Conservation (phyloP, 495 filamentous ascomycete genomes). For the Xylaria sp. region DNA sequence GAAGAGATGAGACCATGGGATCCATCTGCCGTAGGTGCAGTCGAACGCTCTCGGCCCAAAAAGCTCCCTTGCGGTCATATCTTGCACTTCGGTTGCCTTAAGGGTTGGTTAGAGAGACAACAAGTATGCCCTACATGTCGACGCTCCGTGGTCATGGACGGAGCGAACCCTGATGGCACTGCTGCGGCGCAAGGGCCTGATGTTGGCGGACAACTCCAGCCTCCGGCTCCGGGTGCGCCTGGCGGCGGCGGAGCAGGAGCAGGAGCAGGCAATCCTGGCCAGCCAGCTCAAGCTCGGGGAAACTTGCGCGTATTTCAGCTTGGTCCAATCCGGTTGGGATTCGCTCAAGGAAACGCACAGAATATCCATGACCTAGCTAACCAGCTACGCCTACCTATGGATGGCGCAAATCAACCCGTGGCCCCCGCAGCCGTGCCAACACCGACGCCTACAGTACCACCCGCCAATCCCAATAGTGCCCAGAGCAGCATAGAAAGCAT, state of each 20-base stretch:
- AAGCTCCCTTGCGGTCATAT: slow-evolving; percentile 97
- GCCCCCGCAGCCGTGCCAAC: slow-evolving; percentile 38
- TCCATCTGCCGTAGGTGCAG: slow-evolving; percentile 54
- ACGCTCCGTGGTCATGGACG: slow-evolving; percentile 69
- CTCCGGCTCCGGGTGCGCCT: slow-evolving; percentile 35
- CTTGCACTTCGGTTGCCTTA: slow-evolving; percentile 89
- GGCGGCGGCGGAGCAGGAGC: slow-evolving; percentile 37
- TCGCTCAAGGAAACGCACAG: slow-evolving; percentile 57
- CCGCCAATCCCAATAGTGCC: slow-evolving; percentile 25
- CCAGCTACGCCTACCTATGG: slow-evolving; percentile 44
- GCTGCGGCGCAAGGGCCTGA: slow-evolving; percentile 30
- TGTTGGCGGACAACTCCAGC: slow-evolving; percentile 35
- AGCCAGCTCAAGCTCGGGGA: slow-evolving; percentile 35
- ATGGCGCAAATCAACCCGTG: slow-evolving; percentile 29
- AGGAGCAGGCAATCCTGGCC: slow-evolving; percentile 32
- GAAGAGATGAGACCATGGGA: slow-evolving; percentile 90
- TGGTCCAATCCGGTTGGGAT: slow-evolving; percentile 65
- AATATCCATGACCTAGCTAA: slow-evolving; percentile 57
- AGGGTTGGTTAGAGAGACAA: slow-evolving; percentile 97
- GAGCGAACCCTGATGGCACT: slow-evolving; percentile 23
- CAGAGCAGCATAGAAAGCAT: slow-evolving; percentile 45
- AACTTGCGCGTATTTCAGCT: slow-evolving; percentile 61
- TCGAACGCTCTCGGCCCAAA: slow-evolving; percentile 88
- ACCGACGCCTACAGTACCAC: slow-evolving; percentile 34
- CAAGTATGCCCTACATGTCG: slow-evolving; percentile 97